Conservation (phyloP, 2,329 filamentous ascomycete species). For the Sclerotinia nivalis region DNA sequence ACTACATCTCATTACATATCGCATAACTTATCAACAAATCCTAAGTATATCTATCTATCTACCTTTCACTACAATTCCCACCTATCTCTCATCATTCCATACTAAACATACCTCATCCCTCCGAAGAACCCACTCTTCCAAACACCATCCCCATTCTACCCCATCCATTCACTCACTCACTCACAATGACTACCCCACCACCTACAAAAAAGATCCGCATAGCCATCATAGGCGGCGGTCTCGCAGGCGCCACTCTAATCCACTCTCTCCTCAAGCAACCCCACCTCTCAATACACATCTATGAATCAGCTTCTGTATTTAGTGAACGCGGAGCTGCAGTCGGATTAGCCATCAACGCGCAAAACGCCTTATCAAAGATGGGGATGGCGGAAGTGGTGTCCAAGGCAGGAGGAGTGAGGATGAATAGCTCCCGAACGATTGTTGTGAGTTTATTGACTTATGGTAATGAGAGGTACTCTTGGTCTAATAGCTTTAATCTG, state of each 20-base stretch:
- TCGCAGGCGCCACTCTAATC: background rate
- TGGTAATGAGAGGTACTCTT: no score
- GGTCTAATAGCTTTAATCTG: no score
- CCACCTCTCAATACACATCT: background rate
- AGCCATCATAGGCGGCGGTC: background rate
- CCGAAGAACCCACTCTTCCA: background rate
- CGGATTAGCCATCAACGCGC: no score
- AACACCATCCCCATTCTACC: background rate
- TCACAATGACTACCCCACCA: background rate
- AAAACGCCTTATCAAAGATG: no score
- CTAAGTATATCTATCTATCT: background rate
- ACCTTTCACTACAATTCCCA: background rate
- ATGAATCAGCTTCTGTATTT: background rate
- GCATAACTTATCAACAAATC: background rate
- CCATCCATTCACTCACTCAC: background rate
- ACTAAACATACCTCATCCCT: background rate
- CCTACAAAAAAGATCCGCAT: background rate
- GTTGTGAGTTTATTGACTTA: no score
- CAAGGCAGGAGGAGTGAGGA: no score
- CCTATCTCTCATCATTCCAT: background rate
- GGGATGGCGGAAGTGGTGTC: no score
- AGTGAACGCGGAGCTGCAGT: background rate
- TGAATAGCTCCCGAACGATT: no score
- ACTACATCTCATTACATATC: background rate
- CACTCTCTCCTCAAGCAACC: background rate